phyloP scores from a whole-genome alignment of 148 eudicot genomes.

The Pharnaceum exiguum region DNA sequence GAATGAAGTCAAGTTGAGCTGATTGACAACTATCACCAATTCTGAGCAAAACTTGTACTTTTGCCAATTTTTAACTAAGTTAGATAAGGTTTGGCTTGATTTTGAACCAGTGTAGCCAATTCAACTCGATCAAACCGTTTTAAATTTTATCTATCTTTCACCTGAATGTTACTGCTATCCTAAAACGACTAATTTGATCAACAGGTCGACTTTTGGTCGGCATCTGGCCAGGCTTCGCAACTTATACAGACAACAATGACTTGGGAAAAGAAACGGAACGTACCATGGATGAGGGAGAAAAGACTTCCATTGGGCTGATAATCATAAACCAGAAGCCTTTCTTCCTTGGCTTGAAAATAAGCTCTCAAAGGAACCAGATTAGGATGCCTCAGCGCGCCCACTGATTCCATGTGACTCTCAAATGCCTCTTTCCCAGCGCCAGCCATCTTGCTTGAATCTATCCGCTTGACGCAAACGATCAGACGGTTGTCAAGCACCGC shows the following conservation, averaged over 20 bases:
- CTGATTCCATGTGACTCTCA: constrained; percentile 57
- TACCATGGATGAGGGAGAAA: constrained; percentile 56
- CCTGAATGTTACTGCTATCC: too few species aligned
- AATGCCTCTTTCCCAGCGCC: constrained; percentile 39
- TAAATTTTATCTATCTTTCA: too few species aligned
- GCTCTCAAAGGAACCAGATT: constrained; percentile 54
- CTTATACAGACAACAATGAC: background rate
- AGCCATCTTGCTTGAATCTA: constrained; percentile 34
- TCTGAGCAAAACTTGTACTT: too few species aligned
- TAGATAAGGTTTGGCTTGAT: too few species aligned
- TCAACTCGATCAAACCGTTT: too few species aligned
- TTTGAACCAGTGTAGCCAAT: too few species aligned
- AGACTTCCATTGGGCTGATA: constrained; percentile 62
- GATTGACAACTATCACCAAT: too few species aligned
- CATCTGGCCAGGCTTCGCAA: too few species aligned
- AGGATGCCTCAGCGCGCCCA: constrained; percentile 58
- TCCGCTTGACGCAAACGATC: constrained; percentile 55
- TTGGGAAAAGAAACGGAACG: background rate
- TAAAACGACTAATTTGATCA: too few species aligned
- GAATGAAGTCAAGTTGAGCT: too few species aligned
- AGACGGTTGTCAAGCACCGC: constrained; percentile 53
- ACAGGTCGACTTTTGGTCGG: too few species aligned
- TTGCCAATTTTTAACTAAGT: too few species aligned
- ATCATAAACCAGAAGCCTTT: constrained; percentile 57
- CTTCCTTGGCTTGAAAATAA: constrained; percentile 58